Conservation (phyloP, 2,329 filamentous ascomycete species). For the Zymoseptoria pseudotritici region DNA sequence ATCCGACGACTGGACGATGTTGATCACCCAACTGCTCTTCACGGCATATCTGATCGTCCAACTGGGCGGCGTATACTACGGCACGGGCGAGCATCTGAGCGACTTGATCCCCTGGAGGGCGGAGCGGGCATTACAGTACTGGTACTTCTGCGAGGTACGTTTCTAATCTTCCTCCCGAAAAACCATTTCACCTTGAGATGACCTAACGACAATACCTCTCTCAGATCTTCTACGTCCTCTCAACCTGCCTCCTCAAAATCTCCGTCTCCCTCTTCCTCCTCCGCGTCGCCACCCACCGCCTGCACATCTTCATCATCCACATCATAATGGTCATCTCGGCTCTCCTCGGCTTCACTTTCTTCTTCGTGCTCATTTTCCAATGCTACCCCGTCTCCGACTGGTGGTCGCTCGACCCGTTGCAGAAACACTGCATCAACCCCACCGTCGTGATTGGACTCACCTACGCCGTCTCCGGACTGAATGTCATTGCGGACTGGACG, state of each 20-base stretch:
- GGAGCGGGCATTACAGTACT: slow-evolving; percentile 32
- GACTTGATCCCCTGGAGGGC: slow-evolving; percentile 24
- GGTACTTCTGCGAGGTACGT: slow-evolving; percentile 50
- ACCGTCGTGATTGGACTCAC: slow-evolving; percentile 42
- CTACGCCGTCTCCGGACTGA: slow-evolving; percentile 28
- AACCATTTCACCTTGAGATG: no score
- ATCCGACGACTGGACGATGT: slow-evolving; percentile 37
- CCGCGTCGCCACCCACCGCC: slow-evolving; percentile 40
- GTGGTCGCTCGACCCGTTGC: slow-evolving; percentile 39
- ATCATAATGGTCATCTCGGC: slow-evolving; percentile 41
- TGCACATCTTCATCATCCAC: slow-evolving; percentile 43
- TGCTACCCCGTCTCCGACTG: slow-evolving; percentile 47
- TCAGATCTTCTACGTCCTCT: slow-evolving; percentile 46
- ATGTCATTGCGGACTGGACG: slow-evolving; percentile 36
- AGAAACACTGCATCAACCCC: slow-evolving; percentile 36
- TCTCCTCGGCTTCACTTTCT: slow-evolving; percentile 41
- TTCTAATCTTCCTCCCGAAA: no score
- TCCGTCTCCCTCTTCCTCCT: slow-evolving; percentile 49
- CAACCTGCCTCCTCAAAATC: slow-evolving; percentile 43
- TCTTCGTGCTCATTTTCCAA: slow-evolving; percentile 47
- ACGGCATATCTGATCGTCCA: slow-evolving; percentile 36
- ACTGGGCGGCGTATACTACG: slow-evolving; percentile 33
- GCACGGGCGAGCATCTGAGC: slow-evolving; percentile 33
- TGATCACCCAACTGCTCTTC: slow-evolving; percentile 32
- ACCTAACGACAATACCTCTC: no score